Percentiles rank a stretch among this genome's conserved stretches.
These are phyloP conservation scores for Euphorbia peplus DNA, from an alignment of 345 rosid genomes.

Conservation along the genomic window DNA sequence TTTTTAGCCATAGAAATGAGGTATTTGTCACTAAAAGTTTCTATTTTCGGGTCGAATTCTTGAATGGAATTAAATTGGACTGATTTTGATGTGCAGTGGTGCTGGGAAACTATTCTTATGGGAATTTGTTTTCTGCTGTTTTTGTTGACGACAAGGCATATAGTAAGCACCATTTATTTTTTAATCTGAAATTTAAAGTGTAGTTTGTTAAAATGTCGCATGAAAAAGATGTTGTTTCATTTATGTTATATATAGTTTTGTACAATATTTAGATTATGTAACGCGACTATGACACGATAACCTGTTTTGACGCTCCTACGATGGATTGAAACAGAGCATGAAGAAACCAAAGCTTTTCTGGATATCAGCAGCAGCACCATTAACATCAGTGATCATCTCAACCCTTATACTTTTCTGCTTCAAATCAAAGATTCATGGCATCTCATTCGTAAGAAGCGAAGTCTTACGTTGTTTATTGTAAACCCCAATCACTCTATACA, in stretches of 20 bases:
- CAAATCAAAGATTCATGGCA: conserved; percentile 56
- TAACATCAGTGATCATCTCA: conserved; percentile 73
- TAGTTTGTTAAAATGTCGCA: no score
- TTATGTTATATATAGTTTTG: no score
- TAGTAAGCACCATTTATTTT: conserved; percentile 42
- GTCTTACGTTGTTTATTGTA: neutral
- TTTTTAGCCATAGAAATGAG: conserved; percentile 55
- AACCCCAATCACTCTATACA: neutral
- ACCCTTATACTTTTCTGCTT: conserved; percentile 49
- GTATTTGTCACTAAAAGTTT: conserved; percentile 21
- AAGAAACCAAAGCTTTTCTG: conserved; percentile 88
- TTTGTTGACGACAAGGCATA: conserved; percentile 68
- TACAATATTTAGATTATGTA: neutral
- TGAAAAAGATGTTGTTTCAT: no score
- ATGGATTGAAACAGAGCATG: conserved; percentile 84
- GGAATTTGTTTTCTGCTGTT: conserved; percentile 67
- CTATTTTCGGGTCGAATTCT: neutral
- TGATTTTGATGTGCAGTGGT: conserved; percentile 62
- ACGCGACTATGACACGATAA: no score
- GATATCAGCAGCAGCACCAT: conserved; percentile 93
- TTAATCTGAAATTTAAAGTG: neutral
- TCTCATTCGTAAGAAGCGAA: conserved; percentile 59
- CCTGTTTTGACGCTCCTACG: conserved; percentile 1
- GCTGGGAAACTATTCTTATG: conserved; percentile 78
- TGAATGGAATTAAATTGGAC: conserved; percentile 1